Conservation (phyloP, 2,329 filamentous ascomycete species). For the Apiospora sp. region DNA sequence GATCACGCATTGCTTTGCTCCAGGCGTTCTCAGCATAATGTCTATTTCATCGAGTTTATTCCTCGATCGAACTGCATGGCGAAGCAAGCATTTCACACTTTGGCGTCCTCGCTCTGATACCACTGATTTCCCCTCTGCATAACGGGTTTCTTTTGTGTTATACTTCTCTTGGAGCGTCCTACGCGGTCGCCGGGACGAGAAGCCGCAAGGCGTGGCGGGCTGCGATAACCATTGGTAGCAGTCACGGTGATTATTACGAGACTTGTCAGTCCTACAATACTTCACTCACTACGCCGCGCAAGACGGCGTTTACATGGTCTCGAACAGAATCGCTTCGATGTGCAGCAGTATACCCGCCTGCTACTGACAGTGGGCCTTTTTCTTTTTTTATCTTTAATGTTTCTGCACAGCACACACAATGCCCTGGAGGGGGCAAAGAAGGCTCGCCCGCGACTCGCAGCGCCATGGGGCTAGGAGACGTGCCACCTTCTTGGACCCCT, state of each 20-base stretch:
- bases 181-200: constrained; percentile 13
- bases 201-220: constrained; percentile 10
- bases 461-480: not conserved
- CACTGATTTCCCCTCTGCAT: constrained; percentile 46
- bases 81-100: constrained; percentile 46
- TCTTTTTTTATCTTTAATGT: constrained; percentile 11
- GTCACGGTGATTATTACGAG: not conserved
- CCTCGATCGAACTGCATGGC: constrained; percentile 46
- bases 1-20: constrained; percentile 37
- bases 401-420: not conserved
- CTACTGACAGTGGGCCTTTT: constrained; percentile 16
- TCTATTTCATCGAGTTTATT: constrained; percentile 45
- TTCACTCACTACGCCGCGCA: constrained; percentile 14
- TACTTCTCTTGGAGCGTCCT: constrained; percentile 20
- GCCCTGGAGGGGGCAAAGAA: not conserved
- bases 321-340: constrained; percentile 16
- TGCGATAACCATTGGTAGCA: constrained; percentile 1
- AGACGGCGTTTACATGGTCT: constrained; percentile 13
- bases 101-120: constrained; percentile 49
- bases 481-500: not conserved
- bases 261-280: constrained; percentile 10
- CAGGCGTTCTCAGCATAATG: constrained; percentile 46
- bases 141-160: constrained; percentile 41
- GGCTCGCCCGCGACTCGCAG: not conserved
- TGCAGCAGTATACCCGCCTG: constrained; percentile 21